Percentiles rank a stretch among this genome's conserved stretches.
phyloP scores from a whole-genome alignment of 2,329 filamentous ascomycete genomes.

The Aspergillus sp. region DNA sequence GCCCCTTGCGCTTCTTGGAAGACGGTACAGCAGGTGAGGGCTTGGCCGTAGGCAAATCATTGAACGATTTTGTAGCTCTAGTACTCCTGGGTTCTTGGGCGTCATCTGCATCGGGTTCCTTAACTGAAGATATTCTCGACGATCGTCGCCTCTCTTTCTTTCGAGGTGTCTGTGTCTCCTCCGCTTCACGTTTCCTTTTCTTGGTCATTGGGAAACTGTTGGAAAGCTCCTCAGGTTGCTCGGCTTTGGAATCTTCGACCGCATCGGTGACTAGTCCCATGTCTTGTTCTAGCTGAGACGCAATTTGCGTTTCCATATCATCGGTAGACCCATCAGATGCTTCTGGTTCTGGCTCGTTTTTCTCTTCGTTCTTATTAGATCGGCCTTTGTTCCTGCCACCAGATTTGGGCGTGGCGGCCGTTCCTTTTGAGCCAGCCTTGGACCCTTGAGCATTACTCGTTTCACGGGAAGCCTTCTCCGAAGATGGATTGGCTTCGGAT shows the following conservation, averaged over 20 bases:
- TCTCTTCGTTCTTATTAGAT: background rate
- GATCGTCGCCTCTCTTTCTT: conserved; percentile 26
- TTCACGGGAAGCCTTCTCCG: conserved; percentile 1
- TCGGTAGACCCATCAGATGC: conserved; percentile 14
- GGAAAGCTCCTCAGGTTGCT: conserved; percentile 2
- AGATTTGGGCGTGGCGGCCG: background rate
- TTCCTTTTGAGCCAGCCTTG: background rate
- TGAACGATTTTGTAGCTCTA: conserved; percentile 10
- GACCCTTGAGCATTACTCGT: background rate
- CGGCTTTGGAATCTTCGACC: conserved; percentile 8
- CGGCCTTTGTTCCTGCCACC: background rate
- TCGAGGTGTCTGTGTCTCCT: conserved; percentile 9
- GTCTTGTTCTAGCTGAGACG: conserved; percentile 42
- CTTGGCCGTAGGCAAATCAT: conserved; percentile 1
- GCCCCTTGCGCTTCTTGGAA: conserved; percentile 19
- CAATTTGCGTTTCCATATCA: conserved; percentile 40
- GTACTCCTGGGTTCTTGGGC: conserved; percentile 7
- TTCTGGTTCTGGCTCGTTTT: background rate
- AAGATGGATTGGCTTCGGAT: conserved; percentile 1
- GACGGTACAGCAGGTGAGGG: conserved; percentile 15
- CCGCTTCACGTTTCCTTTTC: conserved; percentile 31
- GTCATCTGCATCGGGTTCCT: conserved; percentile 5
- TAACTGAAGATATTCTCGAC: conserved; percentile 17
- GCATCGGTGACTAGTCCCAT: conserved; percentile 34
- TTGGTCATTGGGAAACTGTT: conserved; percentile 14